Base-by-base conservation (phyloP, 2,329 filamentous ascomycete species). In the Salinomyces thailandicus region DNA sequence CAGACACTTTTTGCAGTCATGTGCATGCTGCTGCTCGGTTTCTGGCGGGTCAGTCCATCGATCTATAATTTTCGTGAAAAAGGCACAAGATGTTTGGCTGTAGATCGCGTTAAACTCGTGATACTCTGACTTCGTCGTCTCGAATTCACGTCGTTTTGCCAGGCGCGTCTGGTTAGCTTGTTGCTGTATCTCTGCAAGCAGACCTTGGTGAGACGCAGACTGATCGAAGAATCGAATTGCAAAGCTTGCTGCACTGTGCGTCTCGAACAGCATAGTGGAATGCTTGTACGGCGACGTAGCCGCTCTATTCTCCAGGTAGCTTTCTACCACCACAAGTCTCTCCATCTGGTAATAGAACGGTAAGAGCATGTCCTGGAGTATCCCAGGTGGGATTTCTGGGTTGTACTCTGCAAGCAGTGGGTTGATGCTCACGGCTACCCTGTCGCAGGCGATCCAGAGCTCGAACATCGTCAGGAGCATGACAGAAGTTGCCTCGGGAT, bases 401-500 rank as follows among this genome's bases (percentile, higher is more conserved):
- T 69, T 60, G 35, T 69, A 77, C 0, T 72, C 55, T 0, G 33
- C 18, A 0, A 83, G 54, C 0, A 79, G 50, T 0, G 68, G 67
- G 31, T 62, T 73, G 0, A 43, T 41, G 0, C 30, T 8, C 0
- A 62, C 54, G 0, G 69, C 67, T n/a, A 50, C 53, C 8, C 58
- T 47, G 42, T 83, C 79, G 51, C 80, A 64, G 1, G 52, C 47
- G 3, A 70, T 51, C 77, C 77, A 83, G 0, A 77, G 44, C 33
- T 74, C 68, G 49, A 81, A 66, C 0, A 75, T 29, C 5, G 59
- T 64, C 1, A 82, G 60, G 0, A 80, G 53, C 46, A 72, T 64
- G 0, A 55, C 39, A 18, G 74, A 76, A 44, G 64, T 68, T 16
- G 70, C 62, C 33, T 72, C 68, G 0, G 67, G 60, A 38, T 70